Percentiles rank a stretch among this genome's conserved stretches.
These are phyloP conservation scores for Oxytropis ochrocephala DNA, from an alignment of 306 rosid genomes.

Conservation along the genomic window DNA sequence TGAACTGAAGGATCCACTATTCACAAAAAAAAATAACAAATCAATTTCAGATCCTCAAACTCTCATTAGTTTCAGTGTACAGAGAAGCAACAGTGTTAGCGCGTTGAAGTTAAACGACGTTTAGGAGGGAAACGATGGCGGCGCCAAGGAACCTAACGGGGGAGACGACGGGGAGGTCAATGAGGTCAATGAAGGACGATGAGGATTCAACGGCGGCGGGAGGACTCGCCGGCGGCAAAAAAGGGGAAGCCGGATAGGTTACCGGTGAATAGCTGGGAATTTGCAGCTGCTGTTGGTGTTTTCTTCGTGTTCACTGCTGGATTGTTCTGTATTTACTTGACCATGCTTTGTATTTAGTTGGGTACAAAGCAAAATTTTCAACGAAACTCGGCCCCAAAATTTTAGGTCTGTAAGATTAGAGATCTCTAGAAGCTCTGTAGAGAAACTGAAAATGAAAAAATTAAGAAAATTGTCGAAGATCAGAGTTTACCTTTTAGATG, in stretches of 20 bases:
- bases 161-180: conserved; percentile 22
- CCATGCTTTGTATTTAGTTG: too few relatives aligned
- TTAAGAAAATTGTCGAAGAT: too few relatives aligned
- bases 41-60: not conserved
- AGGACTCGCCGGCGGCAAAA: conserved; percentile 43
- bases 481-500: too few relatives aligned
- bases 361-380: too few relatives aligned
- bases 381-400: too few relatives aligned
- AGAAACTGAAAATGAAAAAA: too few relatives aligned
- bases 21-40: not conserved
- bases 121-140: conserved; percentile 31
- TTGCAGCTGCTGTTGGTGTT: too few relatives aligned
- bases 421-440: too few relatives aligned
- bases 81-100: not conserved
- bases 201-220: conserved; percentile 29
- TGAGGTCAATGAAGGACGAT: conserved; percentile 33
- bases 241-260: conserved; percentile 36
- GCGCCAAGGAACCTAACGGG: conserved; percentile 50
- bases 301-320: too few relatives aligned
- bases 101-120: not conserved
- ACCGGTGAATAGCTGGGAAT: conserved; percentile 47
- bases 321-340: too few relatives aligned
- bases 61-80: not conserved
- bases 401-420: too few relatives aligned
- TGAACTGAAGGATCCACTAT: not conserved